Evolutionary conservation across 2,329 filamentous ascomycete species (phyloP).

Genomic region (Claviceps sp.): DNA sequence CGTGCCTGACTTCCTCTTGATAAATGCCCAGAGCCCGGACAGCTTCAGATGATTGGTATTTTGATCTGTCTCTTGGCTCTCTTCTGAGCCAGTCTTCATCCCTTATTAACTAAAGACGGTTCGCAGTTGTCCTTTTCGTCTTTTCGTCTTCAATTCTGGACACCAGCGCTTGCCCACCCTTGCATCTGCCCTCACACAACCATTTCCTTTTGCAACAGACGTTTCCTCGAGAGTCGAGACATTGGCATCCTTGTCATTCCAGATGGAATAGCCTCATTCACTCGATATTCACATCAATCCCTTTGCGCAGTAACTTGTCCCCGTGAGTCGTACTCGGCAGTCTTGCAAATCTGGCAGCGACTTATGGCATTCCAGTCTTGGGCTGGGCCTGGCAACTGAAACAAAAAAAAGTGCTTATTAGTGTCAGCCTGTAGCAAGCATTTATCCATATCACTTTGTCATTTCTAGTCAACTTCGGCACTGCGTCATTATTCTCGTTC

Average conservation of each 20-base stretch:
- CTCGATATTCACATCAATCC: background rate
- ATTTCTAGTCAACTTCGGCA: background rate
- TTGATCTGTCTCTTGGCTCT: background rate
- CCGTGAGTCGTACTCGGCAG: background rate
- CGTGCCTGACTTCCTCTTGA: background rate
- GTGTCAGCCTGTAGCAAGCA: background rate
- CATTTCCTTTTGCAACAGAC: background rate
- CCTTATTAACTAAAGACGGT: background rate
- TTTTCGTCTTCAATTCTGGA: background rate
- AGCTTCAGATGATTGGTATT: background rate
- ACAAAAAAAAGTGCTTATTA: background rate
- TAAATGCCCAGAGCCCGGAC: background rate
- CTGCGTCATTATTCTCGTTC: background rate
- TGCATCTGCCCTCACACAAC: background rate
- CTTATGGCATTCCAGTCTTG: conserved; percentile 2
- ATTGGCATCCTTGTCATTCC: conserved; percentile 1
- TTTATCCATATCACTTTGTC: background rate
- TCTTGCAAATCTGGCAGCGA: background rate
- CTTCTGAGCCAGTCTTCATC: background rate
- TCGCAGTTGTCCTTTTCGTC: background rate
- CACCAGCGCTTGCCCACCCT: background rate
- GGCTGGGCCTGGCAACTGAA: background rate
- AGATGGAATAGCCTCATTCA: background rate
- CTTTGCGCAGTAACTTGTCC: background rate
- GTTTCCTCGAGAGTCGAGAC: conserved; percentile 2